Percentiles rank a stretch among this genome's conserved stretches.
phyloP scores from a whole-genome alignment of 345 rosid genomes.

The Erysimum cheiranthoides region DNA sequence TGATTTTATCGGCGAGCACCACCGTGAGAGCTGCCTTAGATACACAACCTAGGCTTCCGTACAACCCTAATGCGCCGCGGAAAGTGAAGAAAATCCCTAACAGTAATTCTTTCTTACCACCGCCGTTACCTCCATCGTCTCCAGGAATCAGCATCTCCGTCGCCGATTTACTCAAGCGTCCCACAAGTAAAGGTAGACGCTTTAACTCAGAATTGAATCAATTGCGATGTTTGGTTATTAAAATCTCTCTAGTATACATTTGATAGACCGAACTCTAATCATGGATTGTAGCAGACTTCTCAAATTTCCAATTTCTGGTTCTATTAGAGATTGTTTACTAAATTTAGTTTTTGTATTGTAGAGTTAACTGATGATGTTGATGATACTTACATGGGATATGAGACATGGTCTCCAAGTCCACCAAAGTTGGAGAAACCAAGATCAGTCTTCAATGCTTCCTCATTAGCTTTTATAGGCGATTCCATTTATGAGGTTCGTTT shows the following conservation, averaged over 20 bases:
- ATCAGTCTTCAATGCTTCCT: constrained; percentile 46
- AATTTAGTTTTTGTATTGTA: constrained; percentile 12
- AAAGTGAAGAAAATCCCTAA: constrained; percentile 51
- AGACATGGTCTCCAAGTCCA: constrained; percentile 47
- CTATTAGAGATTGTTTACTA: not conserved
- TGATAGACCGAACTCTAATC: not conserved
- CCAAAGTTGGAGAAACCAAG: constrained; percentile 46
- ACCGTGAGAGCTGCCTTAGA: constrained; percentile 73
- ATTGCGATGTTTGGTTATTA: not conserved
- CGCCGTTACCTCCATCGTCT: constrained; percentile 44
- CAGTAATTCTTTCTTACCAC: constrained; percentile 33
- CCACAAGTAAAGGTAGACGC: constrained; percentile 52
- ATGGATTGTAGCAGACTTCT: constrained; percentile 2
- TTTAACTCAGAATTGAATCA: not conserved
- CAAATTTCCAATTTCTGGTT: not conserved
- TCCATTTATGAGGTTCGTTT: constrained; percentile 74
- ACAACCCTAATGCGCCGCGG: constrained; percentile 87
- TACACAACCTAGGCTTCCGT: constrained; percentile 66
- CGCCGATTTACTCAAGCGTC: constrained; percentile 71
- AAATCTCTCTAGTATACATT: not conserved
- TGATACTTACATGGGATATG: constrained; percentile 45
- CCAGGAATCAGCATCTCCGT: constrained; percentile 52
- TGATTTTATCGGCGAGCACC: constrained; percentile 43
- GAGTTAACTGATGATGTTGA: constrained; percentile 32
- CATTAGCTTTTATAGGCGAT: constrained; percentile 60